Evolutionary conservation across 257 asterid species (phyloP), one percentile per base, ranked within the genome.

Genomic region (Primulina tabacum): DNA sequence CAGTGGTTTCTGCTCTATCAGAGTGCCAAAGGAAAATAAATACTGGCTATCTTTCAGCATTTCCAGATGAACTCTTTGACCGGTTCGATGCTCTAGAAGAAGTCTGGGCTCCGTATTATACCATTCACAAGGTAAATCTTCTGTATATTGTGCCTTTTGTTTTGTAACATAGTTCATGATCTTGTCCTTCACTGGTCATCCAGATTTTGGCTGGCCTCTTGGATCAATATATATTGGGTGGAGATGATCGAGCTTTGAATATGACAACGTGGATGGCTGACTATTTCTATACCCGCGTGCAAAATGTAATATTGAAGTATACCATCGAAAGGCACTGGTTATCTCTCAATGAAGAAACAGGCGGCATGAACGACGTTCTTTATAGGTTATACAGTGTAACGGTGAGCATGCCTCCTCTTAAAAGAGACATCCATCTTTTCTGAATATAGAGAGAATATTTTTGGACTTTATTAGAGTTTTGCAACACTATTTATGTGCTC

Each of bases 101-200:
- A 59, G 98, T 92, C n/a, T 92, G 98, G 98, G 97, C 98, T 38
- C 98, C 98, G 4, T 93, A 93, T 80, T 93, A 90, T 74, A 90
- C 98, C 8, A 87, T 90, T 55, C 98, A 93, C 88, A 93, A 93
- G 99, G 99, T 93, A 69, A 26, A 72, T 67, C 26, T 43, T 71
- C 55, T 69, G 47, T 53, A 21, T 32, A 12, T 8, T 12, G 33
- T 59, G n/a, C 16, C 7, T 1, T 60, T 57, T 52, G 17, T 70
- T 50, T 75, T 32, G 34, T 72, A 53, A 34, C 12, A 57, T 76
- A 71, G 68, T 73, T 21, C 43, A 60, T 61, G 59, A 71, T 65
- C 60, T 67, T 63, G 16, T 68, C 68, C 21, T 67, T n/a, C 4
- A 29, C 58, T n/a, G 73, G 2, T 18, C 69, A 32, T 62, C 78